Conservation (phyloP, 345 rosid genomes). For the Pistacia vera region DNA sequence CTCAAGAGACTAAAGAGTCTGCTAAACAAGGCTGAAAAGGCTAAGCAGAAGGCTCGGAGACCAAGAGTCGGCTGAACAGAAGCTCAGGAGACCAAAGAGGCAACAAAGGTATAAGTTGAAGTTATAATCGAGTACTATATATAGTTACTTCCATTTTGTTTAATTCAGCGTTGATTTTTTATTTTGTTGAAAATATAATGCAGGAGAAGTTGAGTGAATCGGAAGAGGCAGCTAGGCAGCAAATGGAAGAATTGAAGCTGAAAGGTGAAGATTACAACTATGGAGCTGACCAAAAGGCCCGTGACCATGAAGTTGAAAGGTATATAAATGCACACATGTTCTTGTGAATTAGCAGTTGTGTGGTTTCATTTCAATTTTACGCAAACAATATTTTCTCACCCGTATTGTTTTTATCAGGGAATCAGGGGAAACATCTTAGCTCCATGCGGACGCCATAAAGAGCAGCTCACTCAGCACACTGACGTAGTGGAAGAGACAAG, state of each 20-base stretch:
- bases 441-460: slow-evolving; percentile 40
- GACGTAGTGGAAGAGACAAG: slow-evolving; percentile 38
- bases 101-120: slow-evolving; percentile 27
- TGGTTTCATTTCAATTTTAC: no score
- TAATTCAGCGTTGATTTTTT: neutral
- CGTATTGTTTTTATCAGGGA: no score
- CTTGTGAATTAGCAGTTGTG: no score
- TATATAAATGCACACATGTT: neutral
- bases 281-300: slow-evolving; percentile 32
- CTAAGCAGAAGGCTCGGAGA: no score
- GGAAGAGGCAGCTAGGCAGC: slow-evolving; percentile 46
- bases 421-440: slow-evolving; percentile 36
- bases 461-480: slow-evolving; percentile 40
- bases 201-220: slow-evolving; percentile 53
- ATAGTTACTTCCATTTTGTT: neutral
- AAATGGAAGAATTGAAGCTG: slow-evolving; percentile 59
- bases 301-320: slow-evolving; percentile 9
- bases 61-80: no score
- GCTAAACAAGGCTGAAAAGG: slow-evolving; percentile 46
- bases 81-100: no score
- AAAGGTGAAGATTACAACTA: slow-evolving; percentile 27
- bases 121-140: no score
- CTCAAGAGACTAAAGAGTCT: no score
- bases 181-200: neutral
- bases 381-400: no score